phyloP scores from a whole-genome alignment of 768 basidiomycete species.

The Tricholoma furcatifolium region DNA sequence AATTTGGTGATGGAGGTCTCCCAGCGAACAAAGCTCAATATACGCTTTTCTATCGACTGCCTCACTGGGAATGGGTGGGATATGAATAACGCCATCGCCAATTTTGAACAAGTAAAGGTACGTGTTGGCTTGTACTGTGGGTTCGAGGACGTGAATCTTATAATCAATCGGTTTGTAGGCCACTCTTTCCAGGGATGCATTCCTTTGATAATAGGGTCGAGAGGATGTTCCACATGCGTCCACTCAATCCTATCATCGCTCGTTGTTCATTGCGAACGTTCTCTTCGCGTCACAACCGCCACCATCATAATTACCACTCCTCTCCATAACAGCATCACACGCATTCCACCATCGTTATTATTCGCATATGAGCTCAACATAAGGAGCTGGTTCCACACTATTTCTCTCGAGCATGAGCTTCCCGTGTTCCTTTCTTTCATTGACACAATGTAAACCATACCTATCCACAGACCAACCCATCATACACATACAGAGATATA shows the following conservation, averaged over 20 bases:
- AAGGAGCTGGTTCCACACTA: not conserved
- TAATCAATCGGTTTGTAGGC: slow-evolving; percentile 32
- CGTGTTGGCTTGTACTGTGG: slow-evolving; percentile 23
- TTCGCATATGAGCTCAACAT: too few relatives aligned
- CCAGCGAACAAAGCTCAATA: slow-evolving; percentile 75
- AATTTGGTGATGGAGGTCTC: slow-evolving; percentile 68
- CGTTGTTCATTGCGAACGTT: slow-evolving; percentile 1
- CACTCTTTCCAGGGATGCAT: slow-evolving; percentile 54
- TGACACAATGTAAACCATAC: slow-evolving; percentile 14
- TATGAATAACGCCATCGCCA: slow-evolving; percentile 70
- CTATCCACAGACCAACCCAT: not conserved
- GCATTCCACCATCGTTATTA: too few relatives aligned
- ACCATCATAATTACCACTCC: not conserved
- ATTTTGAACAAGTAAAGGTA: slow-evolving; percentile 89
- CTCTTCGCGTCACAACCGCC: slow-evolving; percentile 6
- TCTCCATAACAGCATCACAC: too few relatives aligned
- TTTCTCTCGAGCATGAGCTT: not conserved
- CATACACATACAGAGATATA: slow-evolving; percentile 9
- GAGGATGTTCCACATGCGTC: not conserved
- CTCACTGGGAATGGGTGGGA: slow-evolving; percentile 86
- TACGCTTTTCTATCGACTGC: slow-evolving; percentile 81
- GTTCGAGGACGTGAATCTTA: slow-evolving; percentile 20
- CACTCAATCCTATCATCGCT: too few relatives aligned
- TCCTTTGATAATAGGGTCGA: slow-evolving; percentile 32
- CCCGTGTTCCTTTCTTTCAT: not conserved